phyloP scores from a whole-genome alignment of 2,329 filamentous ascomycete genomes.

The Chrysoporthe austroafricana region DNA sequence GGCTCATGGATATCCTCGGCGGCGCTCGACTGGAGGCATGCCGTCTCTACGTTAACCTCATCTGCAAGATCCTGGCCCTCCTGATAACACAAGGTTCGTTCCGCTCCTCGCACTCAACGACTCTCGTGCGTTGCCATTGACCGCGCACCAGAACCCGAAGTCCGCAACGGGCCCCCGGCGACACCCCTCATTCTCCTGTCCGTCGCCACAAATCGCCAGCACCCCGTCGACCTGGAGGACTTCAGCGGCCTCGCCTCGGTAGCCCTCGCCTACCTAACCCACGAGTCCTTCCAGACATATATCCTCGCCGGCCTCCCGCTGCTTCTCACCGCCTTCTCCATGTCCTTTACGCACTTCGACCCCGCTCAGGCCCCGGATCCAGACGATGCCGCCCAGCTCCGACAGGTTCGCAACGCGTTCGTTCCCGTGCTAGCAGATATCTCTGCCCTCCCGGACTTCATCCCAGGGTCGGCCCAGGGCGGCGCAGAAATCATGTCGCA shows the following conservation, averaged over 20 bases:
- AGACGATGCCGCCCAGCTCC: constrained; percentile 51
- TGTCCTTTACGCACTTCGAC: constrained; percentile 50
- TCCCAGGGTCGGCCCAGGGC: constrained; percentile 17
- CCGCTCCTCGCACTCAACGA: neutral
- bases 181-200: constrained; percentile 55
- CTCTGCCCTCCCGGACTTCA: constrained; percentile 48
- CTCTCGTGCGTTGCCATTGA: constrained; percentile 19
- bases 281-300: constrained; percentile 53
- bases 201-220: constrained; percentile 48
- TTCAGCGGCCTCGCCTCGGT: constrained; percentile 57
- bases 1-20: constrained; percentile 54
- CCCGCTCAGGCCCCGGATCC: constrained; percentile 44
- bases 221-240: constrained; percentile 54
- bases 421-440: constrained; percentile 55
- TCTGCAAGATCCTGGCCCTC: constrained; percentile 61
- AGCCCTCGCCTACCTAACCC: constrained; percentile 59
- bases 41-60: constrained; percentile 51
- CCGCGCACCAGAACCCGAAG: constrained; percentile 48
- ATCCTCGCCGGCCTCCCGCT: constrained; percentile 49
- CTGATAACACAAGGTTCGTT: constrained; percentile 53
- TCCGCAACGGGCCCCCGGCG: constrained; percentile 45
- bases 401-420: constrained; percentile 53
- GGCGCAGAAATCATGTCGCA: constrained; percentile 29
- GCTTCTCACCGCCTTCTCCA: constrained; percentile 53
- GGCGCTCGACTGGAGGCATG: constrained; percentile 48